These are phyloP conservation scores for Rhodotorula taiwanensis DNA, from an alignment of 768 basidiomycete species.

Conservation along the genomic window DNA sequence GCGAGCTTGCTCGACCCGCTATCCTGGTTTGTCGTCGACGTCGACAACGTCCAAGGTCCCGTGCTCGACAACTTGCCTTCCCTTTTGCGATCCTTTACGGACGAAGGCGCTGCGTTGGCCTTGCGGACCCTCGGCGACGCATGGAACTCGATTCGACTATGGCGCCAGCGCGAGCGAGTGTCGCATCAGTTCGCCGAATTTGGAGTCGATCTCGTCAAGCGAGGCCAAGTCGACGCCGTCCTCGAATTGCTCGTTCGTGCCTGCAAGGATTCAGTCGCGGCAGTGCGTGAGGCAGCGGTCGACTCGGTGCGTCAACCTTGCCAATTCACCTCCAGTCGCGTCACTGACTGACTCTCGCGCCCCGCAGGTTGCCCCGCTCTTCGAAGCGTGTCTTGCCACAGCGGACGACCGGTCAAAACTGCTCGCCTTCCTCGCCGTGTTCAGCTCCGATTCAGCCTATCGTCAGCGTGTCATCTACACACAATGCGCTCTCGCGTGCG, in stretches of 20 bases:
- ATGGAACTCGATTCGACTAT: slow-evolving; percentile 61
- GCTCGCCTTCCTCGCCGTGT: slow-evolving; percentile 23
- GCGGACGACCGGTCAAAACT: slow-evolving; percentile 34
- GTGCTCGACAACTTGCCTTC: slow-evolving; percentile 59
- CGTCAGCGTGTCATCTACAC: slow-evolving; percentile 55
- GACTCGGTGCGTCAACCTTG: slow-evolving; percentile 52
- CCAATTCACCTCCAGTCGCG: slow-evolving; percentile 14
- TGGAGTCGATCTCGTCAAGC: slow-evolving; percentile 46
- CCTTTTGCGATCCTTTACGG: slow-evolving; percentile 55
- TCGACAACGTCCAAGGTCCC: slow-evolving; percentile 64
- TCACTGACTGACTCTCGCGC: not conserved
- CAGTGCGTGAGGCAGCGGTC: slow-evolving; percentile 72
- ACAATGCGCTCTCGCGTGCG: slow-evolving; percentile 62
- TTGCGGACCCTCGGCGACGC: slow-evolving; percentile 49
- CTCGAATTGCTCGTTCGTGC: slow-evolving; percentile 58
- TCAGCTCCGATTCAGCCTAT: slow-evolving; percentile 21
- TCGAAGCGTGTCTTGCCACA: slow-evolving; percentile 40
- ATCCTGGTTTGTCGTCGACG: slow-evolving; percentile 53
- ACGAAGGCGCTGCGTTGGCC: slow-evolving; percentile 50
- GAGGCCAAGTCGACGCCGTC: slow-evolving; percentile 49
- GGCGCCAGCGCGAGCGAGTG: slow-evolving; percentile 73
- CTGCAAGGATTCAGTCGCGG: slow-evolving; percentile 70
- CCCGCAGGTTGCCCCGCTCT: slow-evolving; percentile 12
- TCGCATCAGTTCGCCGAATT: slow-evolving; percentile 56
- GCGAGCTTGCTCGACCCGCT: slow-evolving; percentile 64